Evolutionary conservation across 441 rosid species (phyloP).

Genomic region (Cnidoscolus chayamansa): DNA sequence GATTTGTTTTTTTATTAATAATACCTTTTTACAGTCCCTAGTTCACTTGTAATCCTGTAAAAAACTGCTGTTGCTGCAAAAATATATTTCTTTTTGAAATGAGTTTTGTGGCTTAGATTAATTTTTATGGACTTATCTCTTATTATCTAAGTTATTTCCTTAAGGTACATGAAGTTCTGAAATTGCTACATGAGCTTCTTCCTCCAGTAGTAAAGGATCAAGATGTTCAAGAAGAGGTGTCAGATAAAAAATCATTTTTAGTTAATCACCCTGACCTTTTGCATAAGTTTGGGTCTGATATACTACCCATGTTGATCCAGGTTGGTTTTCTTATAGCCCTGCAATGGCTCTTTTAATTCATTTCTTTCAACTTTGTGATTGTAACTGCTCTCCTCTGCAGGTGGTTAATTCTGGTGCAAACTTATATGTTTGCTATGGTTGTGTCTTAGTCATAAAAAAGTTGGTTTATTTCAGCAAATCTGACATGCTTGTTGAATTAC

Average conservation of each 20-base stretch:
- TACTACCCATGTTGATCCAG: slow-evolving; percentile 79
- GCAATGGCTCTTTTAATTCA: slow-evolving; percentile 15
- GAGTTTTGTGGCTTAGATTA: slow-evolving; percentile 3
- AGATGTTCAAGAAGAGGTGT: slow-evolving; percentile 42
- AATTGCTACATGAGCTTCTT: slow-evolving; percentile 83
- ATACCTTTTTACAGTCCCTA: not conserved
- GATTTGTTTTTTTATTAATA: not conserved
- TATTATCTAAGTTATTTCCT: slow-evolving; percentile 17
- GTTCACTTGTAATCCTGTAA: not conserved
- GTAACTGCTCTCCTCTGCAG: slow-evolving; percentile 36
- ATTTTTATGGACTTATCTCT: not conserved
- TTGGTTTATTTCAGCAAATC: slow-evolving; percentile 61
- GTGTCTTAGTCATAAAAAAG: slow-evolving; percentile 70
- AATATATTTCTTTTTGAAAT: not conserved
- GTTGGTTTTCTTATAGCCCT: slow-evolving; percentile 39
- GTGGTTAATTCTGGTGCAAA: slow-evolving; percentile 92
- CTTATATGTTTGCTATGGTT: slow-evolving; percentile 68
- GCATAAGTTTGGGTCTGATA: slow-evolving; percentile 57
- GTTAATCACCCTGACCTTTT: slow-evolving; percentile 59
- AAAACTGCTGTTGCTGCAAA: not conserved
- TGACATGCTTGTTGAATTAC: slow-evolving; percentile 62
- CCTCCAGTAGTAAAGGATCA: slow-evolving; percentile 50
- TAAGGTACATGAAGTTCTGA: slow-evolving; percentile 92
- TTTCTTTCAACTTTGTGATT: slow-evolving; percentile 18
- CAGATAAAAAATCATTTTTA: slow-evolving; percentile 66